Evolutionary conservation across 441 rosid genomes (phyloP).

Genomic region (Arabidopsis lyrata): DNA sequence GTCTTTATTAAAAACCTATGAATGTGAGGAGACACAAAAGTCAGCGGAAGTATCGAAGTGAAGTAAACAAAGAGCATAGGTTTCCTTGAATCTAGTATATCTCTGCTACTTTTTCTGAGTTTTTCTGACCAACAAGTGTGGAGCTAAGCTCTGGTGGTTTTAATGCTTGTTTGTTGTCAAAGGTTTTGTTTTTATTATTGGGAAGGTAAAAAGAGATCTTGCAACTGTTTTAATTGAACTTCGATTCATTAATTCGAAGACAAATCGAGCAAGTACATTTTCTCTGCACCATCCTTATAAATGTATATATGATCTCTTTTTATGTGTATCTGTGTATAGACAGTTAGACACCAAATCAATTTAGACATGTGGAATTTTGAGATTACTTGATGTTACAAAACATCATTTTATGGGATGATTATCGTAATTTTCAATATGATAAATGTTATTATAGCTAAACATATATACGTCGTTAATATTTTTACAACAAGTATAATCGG

Average conservation of each 20-base stretch:
- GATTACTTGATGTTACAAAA: background rate
- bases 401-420: background rate
- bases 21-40: constrained; percentile 41
- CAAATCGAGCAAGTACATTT: constrained; percentile 42
- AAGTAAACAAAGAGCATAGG: constrained; percentile 33
- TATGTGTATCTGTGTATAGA: background rate
- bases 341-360: background rate
- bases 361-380: background rate
- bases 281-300: constrained; percentile 40
- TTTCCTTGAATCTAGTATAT: constrained; percentile 22
- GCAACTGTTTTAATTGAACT: constrained; percentile 29
- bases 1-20: constrained; percentile 35
- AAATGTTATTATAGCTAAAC: background rate
- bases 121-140: constrained; percentile 45
- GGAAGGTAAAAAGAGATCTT: constrained; percentile 39
- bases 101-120: constrained; percentile 18
- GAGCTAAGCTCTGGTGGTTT: constrained; percentile 41
- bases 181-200: constrained; percentile 31
- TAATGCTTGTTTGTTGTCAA: constrained; percentile 38
- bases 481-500: background rate
- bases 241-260: constrained; percentile 25
- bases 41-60: constrained; percentile 34
- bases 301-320: background rate
- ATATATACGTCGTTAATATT: background rate
- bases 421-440: background rate